phyloP scores from a whole-genome alignment of 2,329 filamentous ascomycete genomes.

The Aspergillus ibericus region DNA sequence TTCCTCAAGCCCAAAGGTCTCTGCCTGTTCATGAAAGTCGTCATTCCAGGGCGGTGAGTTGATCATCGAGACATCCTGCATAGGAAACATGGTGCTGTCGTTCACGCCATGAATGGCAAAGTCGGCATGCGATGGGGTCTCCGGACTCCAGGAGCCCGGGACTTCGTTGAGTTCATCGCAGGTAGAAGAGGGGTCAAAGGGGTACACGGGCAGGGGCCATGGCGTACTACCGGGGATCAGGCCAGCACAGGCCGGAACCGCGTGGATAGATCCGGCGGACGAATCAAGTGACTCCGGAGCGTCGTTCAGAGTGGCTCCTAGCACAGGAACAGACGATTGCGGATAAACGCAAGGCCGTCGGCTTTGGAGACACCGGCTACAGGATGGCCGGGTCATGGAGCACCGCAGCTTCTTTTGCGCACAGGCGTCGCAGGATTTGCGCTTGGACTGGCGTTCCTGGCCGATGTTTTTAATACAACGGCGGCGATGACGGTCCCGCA shows the following conservation, averaged over 20 bases:
- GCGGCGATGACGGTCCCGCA: constrained; percentile 21
- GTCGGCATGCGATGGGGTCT: not conserved
- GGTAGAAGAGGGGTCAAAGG: not conserved
- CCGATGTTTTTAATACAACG: constrained; percentile 20
- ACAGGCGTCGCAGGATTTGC: constrained; percentile 22
- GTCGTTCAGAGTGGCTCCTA: not conserved
- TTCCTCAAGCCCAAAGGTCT: not conserved
- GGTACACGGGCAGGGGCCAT: not conserved
- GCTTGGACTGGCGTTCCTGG: constrained; percentile 20
- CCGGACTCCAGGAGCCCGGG: constrained; percentile 3
- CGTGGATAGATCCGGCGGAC: not conserved
- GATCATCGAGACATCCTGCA: not conserved
- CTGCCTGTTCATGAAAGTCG: constrained; percentile 4
- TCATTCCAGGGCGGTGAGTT: constrained; percentile 11
- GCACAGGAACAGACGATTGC: constrained; percentile 10
- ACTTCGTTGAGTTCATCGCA: not conserved
- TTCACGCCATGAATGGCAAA: not conserved
- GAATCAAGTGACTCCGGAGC: not conserved
- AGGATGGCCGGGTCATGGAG: constrained; percentile 19
- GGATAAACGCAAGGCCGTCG: constrained; percentile 15
- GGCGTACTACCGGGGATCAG: not conserved
- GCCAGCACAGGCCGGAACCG: not conserved
- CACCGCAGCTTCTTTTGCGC: constrained; percentile 22
- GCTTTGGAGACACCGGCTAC: constrained; percentile 17
- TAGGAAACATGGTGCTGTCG: not conserved